Evolutionary conservation across 352 stramenopile genomes (phyloP).

Genomic region (Globisporangium nunn): DNA sequence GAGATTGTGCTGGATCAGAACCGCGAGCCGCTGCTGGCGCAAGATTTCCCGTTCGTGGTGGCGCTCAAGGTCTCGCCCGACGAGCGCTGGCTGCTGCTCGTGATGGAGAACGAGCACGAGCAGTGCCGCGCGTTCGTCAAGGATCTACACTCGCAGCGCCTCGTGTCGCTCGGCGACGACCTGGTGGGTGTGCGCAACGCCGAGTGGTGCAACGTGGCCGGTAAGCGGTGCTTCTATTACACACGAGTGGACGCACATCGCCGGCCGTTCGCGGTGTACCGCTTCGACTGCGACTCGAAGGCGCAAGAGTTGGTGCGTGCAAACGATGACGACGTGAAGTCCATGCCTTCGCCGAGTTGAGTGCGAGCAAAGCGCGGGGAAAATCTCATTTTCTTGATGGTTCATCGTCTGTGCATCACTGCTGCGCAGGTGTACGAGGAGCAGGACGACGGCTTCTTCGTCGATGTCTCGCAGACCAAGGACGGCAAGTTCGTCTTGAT

Average conservation of each 20-base stretch:
- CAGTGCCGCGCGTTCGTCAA: slow-evolving; percentile 43
- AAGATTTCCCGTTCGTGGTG: slow-evolving; percentile 61
- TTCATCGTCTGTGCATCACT: too few species aligned
- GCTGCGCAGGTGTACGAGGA: slow-evolving; percentile 62
- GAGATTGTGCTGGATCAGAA: slow-evolving; percentile 80
- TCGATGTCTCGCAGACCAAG: slow-evolving; percentile 83
- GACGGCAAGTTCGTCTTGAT: slow-evolving; percentile 75
- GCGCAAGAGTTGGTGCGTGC: slow-evolving; percentile 39
- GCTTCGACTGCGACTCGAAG: slow-evolving; percentile 43
- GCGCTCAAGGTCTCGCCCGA: slow-evolving; percentile 76
- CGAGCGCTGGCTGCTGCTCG: slow-evolving; percentile 46
- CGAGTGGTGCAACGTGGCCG: slow-evolving; percentile 40
- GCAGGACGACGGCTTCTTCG: slow-evolving; percentile 63
- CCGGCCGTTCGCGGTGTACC: slow-evolving; percentile 54
- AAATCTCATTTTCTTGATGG: too few species aligned
- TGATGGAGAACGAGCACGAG: slow-evolving; percentile 69
- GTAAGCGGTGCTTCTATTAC: slow-evolving; percentile 58
- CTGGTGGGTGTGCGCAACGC: slow-evolving; percentile 56
- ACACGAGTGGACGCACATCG: slow-evolving; percentile 60
- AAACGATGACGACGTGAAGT: too few species aligned
- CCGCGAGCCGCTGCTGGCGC: slow-evolving; percentile 23
- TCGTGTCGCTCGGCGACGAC: slow-evolving; percentile 23
- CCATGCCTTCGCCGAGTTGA: not conserved
- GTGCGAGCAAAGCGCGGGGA: too few species aligned
- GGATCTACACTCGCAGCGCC: slow-evolving; percentile 22